A percentile compares a stretch with the other conserved stretches of the same genome.
Evolutionary conservation across 768 basidiomycete species (phyloP).

Genomic region (Baorangia bicolor): DNA sequence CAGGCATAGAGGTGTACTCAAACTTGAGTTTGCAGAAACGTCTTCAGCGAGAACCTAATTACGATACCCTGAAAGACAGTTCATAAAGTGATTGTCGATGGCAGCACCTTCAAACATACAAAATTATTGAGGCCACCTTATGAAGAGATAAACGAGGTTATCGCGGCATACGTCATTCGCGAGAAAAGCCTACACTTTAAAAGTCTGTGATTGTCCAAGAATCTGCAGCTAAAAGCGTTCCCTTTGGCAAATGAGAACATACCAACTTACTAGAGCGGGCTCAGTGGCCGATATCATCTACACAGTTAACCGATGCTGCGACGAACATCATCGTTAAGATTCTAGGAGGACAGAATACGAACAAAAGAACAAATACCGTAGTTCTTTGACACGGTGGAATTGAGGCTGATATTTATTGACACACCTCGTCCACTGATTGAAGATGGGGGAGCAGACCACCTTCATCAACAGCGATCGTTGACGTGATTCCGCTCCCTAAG

Average conservation of each 20-base stretch:
- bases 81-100: not conserved
- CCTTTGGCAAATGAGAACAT: not conserved
- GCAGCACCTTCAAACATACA: constrained; percentile 21
- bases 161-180: not conserved
- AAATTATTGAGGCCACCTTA: constrained; percentile 66
- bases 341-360: not conserved
- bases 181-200: constrained; percentile 33
- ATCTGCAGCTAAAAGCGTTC: constrained; percentile 2
- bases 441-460: not conserved
- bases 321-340: not conserved
- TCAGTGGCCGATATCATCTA: constrained; percentile 48
- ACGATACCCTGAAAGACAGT: constrained; percentile 47
- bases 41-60: constrained; percentile 52
- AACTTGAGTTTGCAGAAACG: constrained; percentile 46
- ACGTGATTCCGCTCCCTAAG: not conserved
- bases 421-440: constrained; percentile 17
- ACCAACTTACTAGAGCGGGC: constrained; percentile 15
- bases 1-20: no score
- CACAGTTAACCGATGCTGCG: constrained; percentile 31
- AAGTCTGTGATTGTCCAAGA: constrained; percentile 44
- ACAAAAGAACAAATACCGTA: constrained; percentile 39
- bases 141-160: not conserved
- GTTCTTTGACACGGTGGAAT: constrained; percentile 45
- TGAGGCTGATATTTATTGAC: constrained; percentile 36
- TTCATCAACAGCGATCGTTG: not conserved